A percentile compares a stretch with the other conserved stretches of the same genome.
phyloP scores from a whole-genome alignment of 257 asterid species.

The Osmanthus fragrans region DNA sequence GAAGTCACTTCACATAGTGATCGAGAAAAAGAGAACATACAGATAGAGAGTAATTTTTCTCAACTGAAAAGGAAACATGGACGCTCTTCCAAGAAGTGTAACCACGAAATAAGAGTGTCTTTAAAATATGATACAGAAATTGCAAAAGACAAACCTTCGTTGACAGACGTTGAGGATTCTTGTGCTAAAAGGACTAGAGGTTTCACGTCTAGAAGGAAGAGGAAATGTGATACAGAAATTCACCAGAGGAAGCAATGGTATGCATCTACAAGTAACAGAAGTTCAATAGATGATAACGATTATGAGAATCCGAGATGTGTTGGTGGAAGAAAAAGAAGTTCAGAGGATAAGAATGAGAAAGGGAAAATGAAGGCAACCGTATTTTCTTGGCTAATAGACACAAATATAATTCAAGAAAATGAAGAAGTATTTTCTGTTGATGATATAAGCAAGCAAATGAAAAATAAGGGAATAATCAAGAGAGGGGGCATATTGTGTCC shows the following conservation, averaged over 20 bases:
- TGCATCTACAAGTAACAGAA: slow-evolving; percentile 3
- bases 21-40: background rate
- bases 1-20: background rate
- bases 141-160: background rate
- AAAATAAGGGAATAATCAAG: slow-evolving; percentile 35
- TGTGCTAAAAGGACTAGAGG: background rate
- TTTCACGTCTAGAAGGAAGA: background rate
- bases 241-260: background rate
- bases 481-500: slow-evolving; percentile 49
- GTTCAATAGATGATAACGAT: background rate
- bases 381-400: slow-evolving; percentile 52
- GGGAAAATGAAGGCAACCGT: slow-evolving; percentile 35
- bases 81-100: background rate
- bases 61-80: background rate
- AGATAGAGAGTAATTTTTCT: background rate
- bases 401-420: slow-evolving; percentile 31
- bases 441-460: background rate
- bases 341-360: background rate
- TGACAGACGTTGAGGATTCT: background rate
- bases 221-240: background rate
- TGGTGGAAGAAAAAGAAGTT: slow-evolving; percentile 1
- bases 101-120: background rate
- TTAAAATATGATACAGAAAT: background rate
- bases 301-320: background rate
- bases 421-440: slow-evolving; percentile 20